phyloP scores from a whole-genome alignment of 257 asterid genomes.

The Hygrophila difformis region DNA sequence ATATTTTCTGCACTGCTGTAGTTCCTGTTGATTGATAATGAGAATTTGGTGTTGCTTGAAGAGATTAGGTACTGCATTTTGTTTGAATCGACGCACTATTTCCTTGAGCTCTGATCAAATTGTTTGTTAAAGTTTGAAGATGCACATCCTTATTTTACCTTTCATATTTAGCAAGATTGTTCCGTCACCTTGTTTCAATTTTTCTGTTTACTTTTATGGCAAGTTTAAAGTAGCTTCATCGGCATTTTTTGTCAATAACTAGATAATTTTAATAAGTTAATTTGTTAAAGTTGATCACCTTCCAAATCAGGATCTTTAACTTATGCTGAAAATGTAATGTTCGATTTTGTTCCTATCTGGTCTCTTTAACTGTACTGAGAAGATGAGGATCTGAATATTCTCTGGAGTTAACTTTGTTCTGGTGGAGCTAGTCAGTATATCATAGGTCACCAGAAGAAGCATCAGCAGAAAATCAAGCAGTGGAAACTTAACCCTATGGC shows the following conservation, averaged over 20 bases:
- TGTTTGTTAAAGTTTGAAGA: too few species aligned
- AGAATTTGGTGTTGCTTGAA: background rate
- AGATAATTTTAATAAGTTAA: background rate
- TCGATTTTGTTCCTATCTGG: slow-evolving; percentile 35
- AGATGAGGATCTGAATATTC: slow-evolving; percentile 32
- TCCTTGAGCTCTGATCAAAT: background rate
- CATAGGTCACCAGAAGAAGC: too few species aligned
- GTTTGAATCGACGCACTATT: background rate
- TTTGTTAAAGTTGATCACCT: slow-evolving; percentile 9
- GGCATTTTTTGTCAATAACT: background rate
- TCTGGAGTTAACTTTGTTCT: slow-evolving; percentile 34
- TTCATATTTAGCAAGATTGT: too few species aligned
- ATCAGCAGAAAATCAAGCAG: slow-evolving; percentile 49
- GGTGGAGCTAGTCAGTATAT: too few species aligned
- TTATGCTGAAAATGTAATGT: slow-evolving; percentile 33
- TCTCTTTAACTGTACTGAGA: slow-evolving; percentile 37
- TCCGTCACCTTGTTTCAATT: too few species aligned
- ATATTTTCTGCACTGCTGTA: background rate
- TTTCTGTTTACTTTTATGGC: background rate
- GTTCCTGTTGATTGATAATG: background rate
- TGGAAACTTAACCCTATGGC: slow-evolving; percentile 24
- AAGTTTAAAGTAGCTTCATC: background rate
- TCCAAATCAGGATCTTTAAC: slow-evolving; percentile 35
- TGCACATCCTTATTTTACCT: too few species aligned
- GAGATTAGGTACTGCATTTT: background rate